Conservation (phyloP, 2,329 filamentous ascomycete species). For the Hyphodiscus sp. region DNA sequence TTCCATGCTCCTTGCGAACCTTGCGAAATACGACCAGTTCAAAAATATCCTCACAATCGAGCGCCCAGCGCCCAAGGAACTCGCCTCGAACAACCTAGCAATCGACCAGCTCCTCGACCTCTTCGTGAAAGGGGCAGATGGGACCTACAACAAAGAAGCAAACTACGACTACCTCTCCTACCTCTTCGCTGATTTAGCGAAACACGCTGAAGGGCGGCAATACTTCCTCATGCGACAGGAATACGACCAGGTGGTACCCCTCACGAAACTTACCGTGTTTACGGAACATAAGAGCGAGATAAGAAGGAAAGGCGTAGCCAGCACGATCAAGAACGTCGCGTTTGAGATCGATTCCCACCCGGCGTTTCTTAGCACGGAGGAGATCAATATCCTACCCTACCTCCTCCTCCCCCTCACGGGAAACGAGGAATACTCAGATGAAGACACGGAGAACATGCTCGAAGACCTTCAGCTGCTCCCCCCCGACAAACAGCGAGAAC, state of each 20-base stretch:
- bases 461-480: constrained; percentile 85
- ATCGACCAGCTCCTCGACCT: constrained; percentile 92
- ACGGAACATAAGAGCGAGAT: constrained; percentile 83
- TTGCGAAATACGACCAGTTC: constrained; percentile 72
- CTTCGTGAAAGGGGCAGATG: constrained; percentile 86
- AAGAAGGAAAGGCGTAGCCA: constrained; percentile 87
- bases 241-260: constrained; percentile 78
- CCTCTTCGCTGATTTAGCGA: constrained; percentile 87
- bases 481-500: constrained; percentile 81
- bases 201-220: constrained; percentile 65
- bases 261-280: constrained; percentile 90
- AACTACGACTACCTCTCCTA: constrained; percentile 93
- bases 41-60: constrained; percentile 63
- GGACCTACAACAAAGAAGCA: constrained; percentile 74
- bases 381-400: constrained; percentile 80
- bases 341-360: constrained; percentile 74
- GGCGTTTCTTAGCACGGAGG: constrained; percentile 61
- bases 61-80: constrained; percentile 59
- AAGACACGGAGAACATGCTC: constrained; percentile 81
- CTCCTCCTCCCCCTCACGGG: constrained; percentile 83
- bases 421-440: constrained; percentile 78
- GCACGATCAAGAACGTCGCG: constrained; percentile 87
- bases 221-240: constrained; percentile 69
- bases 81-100: constrained; percentile 65
- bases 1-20: constrained; percentile 88